A percentile compares a stretch with the other conserved stretches of the same genome.
Evolutionary conservation across 495 filamentous ascomycete genomes (phyloP).

Genomic region (Hypoxylon perforatum): DNA sequence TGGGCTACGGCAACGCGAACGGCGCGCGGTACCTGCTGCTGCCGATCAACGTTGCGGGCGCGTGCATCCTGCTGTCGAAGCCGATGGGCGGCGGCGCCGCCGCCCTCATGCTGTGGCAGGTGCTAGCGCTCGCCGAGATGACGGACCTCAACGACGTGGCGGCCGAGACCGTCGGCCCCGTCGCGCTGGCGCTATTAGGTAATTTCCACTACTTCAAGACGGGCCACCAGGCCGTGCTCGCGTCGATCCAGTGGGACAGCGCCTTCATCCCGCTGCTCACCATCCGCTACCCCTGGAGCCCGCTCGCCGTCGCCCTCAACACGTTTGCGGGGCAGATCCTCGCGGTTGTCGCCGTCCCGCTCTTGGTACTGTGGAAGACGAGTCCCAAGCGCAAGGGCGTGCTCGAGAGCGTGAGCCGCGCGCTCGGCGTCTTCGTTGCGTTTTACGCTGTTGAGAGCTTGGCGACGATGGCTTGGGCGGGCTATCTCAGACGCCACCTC

Average conservation of each 20-base stretch:
- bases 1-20: slow-evolving; percentile 92
- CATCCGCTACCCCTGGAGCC: slow-evolving; percentile 89
- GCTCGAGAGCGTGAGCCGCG: slow-evolving; percentile 74
- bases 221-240: slow-evolving; percentile 90
- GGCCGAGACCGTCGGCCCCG: slow-evolving; percentile 79
- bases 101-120: slow-evolving; percentile 81
- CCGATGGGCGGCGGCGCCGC: slow-evolving; percentile 92
- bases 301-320: slow-evolving; percentile 83
- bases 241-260: slow-evolving; percentile 95
- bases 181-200: slow-evolving; percentile 85
- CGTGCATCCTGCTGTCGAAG: slow-evolving; percentile 84
- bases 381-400: slow-evolving; percentile 67
- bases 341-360: slow-evolving; percentile 78
- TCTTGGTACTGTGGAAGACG: slow-evolving; percentile 87
- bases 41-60: slow-evolving; percentile 77
- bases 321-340: slow-evolving; percentile 90
- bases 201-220: slow-evolving; percentile 98
- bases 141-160: slow-evolving; percentile 79
- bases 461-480: slow-evolving; percentile 89
- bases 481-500: slow-evolving; percentile 85
- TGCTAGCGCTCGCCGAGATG: slow-evolving; percentile 88
- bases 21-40: slow-evolving; percentile 92
- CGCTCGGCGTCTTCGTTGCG: slow-evolving; percentile 76
- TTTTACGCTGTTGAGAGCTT: slow-evolving; percentile 84
- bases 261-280: slow-evolving; percentile 89